phyloP scores from a whole-genome alignment of 768 basidiomycete genomes.

The Sistotremastrum niveocremeum region DNA sequence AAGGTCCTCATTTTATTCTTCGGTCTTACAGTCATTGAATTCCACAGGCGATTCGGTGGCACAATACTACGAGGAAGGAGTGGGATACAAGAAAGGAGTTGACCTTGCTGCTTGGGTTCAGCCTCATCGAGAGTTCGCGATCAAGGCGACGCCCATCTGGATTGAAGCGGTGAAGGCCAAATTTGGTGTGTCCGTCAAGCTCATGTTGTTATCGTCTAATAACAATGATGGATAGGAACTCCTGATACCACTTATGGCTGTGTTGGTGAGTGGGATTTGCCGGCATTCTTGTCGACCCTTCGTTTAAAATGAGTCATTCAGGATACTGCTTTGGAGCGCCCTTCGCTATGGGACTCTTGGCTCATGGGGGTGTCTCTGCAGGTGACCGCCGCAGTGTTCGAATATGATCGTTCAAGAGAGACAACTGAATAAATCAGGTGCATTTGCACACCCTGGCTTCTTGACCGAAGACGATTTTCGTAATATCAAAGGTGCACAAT shows the following conservation, averaged over 20 bases:
- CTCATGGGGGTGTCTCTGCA: constrained; percentile 32
- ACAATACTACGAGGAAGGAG: constrained; percentile 21
- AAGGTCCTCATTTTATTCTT: constrained; percentile 11
- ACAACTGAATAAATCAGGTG: constrained; percentile 20
- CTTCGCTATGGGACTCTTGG: constrained; percentile 32
- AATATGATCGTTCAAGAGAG: neutral
- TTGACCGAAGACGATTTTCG: constrained; percentile 35
- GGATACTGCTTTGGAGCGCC: constrained; percentile 51
- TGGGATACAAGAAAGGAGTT: constrained; percentile 9
- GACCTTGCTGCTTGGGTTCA: constrained; percentile 32
- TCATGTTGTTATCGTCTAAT: neutral
- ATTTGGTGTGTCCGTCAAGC: constrained; percentile 24
- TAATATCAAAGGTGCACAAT: constrained; percentile 30
- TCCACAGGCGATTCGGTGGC: constrained; percentile 39
- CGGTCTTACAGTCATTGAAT: too few relatives aligned
- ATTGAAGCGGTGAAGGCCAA: constrained; percentile 32
- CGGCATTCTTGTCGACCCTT: neutral
- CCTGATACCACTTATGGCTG: constrained; percentile 28
- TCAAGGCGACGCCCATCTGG: constrained; percentile 35
- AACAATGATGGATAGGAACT: neutral
- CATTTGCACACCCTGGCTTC: constrained; percentile 42
- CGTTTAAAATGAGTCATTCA: constrained; percentile 7
- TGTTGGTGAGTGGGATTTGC: constrained; percentile 24
- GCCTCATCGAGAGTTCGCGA: constrained; percentile 19
- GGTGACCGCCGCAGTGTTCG: constrained; percentile 18